phyloP scores from a whole-genome alignment of 2,329 filamentous ascomycete genomes.

The Talaromyces sp. region DNA sequence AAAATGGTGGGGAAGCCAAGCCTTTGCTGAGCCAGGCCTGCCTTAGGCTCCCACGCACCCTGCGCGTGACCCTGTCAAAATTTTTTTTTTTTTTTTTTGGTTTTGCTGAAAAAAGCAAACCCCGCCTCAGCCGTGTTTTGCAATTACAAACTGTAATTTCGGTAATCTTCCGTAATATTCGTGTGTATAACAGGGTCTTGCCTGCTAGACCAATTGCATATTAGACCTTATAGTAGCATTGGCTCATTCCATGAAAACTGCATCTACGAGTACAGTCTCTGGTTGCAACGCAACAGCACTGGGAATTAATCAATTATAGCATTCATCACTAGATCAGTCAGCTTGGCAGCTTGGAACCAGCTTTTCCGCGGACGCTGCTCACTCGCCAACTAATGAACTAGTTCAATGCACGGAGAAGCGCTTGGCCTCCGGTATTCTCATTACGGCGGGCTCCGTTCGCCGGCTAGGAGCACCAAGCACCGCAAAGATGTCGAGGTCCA shows the following conservation, averaged over 20 bases:
- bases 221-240: not conserved
- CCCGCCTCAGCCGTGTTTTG: not conserved
- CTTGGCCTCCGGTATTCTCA: not conserved
- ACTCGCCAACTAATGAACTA: not conserved
- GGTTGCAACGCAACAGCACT: not conserved
- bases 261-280: not conserved
- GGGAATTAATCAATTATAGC: too few species aligned
- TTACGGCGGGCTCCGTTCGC: not conserved
- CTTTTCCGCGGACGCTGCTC: not conserved
- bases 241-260: not conserved
- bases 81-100: not conserved
- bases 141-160: not conserved
- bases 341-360: not conserved
- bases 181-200: not conserved
- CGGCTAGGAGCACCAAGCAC: too few species aligned
- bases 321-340: too few species aligned
- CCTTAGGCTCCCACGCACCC: not conserved
- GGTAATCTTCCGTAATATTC: not conserved
- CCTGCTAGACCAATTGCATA: not conserved
- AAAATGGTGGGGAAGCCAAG: not conserved
- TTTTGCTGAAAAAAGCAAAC: not conserved
- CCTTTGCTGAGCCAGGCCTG: not conserved
- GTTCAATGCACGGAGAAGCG: not conserved
- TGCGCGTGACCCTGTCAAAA: not conserved
- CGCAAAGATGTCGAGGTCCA: too few species aligned